Evolutionary conservation across 2,329 filamentous ascomycete genomes (phyloP), one percentile per base, ranked within the genome.

Genomic region (Clonostachys sp.): DNA sequence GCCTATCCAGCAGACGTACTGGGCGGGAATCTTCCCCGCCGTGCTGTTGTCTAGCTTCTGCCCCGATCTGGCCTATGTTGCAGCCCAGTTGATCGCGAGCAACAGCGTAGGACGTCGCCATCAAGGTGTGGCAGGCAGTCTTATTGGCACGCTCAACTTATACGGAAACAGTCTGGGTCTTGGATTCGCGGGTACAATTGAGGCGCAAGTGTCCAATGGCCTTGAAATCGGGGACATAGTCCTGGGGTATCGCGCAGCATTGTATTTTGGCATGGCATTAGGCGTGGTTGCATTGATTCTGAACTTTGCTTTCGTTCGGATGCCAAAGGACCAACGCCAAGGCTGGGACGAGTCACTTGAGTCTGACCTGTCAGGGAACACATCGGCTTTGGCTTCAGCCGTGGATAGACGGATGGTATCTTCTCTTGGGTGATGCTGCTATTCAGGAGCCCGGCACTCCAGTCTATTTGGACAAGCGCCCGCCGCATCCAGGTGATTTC

Each of bases 81-180:
- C 72, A 0, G 73, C 73, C 0, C 73, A 79, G 49, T 73, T 80
- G 5, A 76, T 80, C 46, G 73, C 75, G 0, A 78, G 75, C 46
- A 77, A 79, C 48, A 68, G 66, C 1, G 75, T 80, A 33, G 62
- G 55, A 4, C 62, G 66, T 4, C 63, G 67, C 6, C 65, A 80
- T 18, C 75, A 80, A 45, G 77, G 77, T 0, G 63, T 79, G 4
- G 76, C 75, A 0, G 72, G 68, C 0, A 73, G 67, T 13, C 57
- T 81, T 3, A 67, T 80, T 8, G 74, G 75, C 3, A 61, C 59
- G 1, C 51, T 66, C 1, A 63, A 63, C 34, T 50, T 64, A 4
- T 65, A 66, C 13, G 63, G 63, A 2, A 57, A 57, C 43, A 59
- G 57, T 16, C 46, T 64, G 0, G 63, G 64, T 0, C 55, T 65